Evolutionary conservation across 108 stramenopile genomes (phyloP).

Genomic region (Pseudonitzschia pungens): DNA sequence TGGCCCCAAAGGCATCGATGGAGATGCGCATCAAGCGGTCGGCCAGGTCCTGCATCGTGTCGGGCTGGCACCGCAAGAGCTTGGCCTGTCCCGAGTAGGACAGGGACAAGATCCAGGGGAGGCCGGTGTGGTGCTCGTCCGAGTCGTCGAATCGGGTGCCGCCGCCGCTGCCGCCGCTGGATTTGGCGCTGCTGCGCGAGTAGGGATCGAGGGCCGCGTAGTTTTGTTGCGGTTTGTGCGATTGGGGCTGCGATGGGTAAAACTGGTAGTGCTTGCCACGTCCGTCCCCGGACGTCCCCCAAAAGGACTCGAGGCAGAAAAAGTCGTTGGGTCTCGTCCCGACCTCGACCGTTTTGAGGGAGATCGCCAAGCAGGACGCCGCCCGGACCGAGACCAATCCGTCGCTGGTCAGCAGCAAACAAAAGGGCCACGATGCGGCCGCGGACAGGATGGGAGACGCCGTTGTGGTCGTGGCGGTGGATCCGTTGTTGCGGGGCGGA

Average conservation of each 20-base stretch:
- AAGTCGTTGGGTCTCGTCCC: constrained; percentile 89
- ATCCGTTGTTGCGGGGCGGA: constrained; percentile 42
- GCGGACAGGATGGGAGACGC: constrained; percentile 75
- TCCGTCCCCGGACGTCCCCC: constrained; percentile 3
- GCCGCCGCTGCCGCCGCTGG: constrained; percentile 16
- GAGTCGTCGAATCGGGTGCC: neutral
- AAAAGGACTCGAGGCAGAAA: constrained; percentile 58
- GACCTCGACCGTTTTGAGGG: constrained; percentile 80
- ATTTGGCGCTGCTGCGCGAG: constrained; percentile 7
- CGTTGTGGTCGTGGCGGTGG: constrained; percentile 48
- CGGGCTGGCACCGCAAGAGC: constrained; percentile 54
- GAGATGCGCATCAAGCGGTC: constrained; percentile 81
- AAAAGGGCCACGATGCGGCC: constrained; percentile 53
- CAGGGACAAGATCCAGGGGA: constrained; percentile 50
- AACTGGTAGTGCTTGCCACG: neutral
- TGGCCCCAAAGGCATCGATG: constrained; percentile 86
- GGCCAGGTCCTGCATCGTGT: constrained; percentile 79
- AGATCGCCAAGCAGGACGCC: constrained; percentile 74
- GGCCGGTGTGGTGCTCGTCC: neutral
- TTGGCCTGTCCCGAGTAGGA: constrained; percentile 73
- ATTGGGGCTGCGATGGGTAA: neutral
- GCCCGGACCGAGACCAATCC: constrained; percentile 77
- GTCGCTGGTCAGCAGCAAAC: constrained; percentile 72
- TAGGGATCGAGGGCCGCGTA: neutral
- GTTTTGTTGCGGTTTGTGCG: neutral